Conservation (phyloP, 2,329 filamentous ascomycete genomes). For the Blastomyces parvus region DNA sequence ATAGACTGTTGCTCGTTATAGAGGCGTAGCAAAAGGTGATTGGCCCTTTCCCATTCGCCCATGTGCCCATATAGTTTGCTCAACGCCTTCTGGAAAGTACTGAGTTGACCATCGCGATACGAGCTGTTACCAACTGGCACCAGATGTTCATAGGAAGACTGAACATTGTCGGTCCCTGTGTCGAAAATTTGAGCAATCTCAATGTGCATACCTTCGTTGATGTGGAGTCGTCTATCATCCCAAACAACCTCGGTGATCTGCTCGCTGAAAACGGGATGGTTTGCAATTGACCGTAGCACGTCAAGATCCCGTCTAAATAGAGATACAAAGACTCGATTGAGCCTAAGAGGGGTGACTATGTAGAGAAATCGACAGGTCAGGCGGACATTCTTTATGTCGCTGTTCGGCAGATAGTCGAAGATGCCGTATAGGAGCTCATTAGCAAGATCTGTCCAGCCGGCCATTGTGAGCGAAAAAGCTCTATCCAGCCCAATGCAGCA, state of each 20-base stretch:
- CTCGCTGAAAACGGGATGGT: not conserved
- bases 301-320: constrained; percentile 3
- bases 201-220: not conserved
- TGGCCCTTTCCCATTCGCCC: not conserved
- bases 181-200: not conserved
- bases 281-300: not conserved
- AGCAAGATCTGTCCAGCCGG: not conserved
- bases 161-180: constrained; percentile 6
- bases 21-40: not conserved
- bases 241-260: constrained; percentile 5
- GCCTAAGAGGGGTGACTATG: not conserved
- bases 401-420: constrained; percentile 2
- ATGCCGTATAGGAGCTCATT: constrained; percentile 1
- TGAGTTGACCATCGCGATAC: not conserved
- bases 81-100: not conserved
- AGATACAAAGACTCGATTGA: not conserved
- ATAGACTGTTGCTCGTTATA: not conserved
- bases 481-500: not conserved
- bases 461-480: not conserved
- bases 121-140: not conserved
- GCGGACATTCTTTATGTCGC: constrained; percentile 3
- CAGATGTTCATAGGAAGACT: not conserved
- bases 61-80: not conserved
- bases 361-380: not conserved
- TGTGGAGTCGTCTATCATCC: constrained; percentile 2